These are phyloP conservation scores for Solanum neorickii DNA, from an alignment of 257 asterid genomes.

Conservation along the genomic window DNA sequence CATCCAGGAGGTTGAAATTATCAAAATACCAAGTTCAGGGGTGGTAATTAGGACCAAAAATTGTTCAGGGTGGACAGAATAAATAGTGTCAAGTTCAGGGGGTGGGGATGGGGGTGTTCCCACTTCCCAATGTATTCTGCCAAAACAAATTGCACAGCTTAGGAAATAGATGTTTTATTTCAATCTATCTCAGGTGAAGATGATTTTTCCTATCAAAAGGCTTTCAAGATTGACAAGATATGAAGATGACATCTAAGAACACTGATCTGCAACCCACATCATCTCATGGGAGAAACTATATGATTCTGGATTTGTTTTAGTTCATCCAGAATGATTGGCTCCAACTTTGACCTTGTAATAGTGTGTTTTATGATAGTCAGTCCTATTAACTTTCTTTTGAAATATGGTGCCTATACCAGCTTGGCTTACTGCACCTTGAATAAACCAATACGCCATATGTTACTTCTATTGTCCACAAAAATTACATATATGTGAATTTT, in stretches of 20 bases:
- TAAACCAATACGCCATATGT: background rate
- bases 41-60: background rate
- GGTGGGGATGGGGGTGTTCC: background rate
- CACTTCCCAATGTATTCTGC: background rate
- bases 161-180: background rate
- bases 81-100: background rate
- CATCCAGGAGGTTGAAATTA: background rate
- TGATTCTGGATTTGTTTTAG: background rate
- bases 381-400: background rate
- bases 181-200: background rate
- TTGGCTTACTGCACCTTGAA: background rate
- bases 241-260: background rate
- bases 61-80: background rate
- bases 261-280: background rate
- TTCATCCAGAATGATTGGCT: background rate
- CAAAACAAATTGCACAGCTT: background rate
- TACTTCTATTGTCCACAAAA: background rate
- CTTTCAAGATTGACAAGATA: background rate
- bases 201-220: background rate
- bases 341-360: background rate
- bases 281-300: background rate
- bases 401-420: background rate
- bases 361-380: background rate
- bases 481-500: background rate
- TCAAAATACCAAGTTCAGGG: background rate